Percentiles rank a stretch among this genome's conserved stretches.
Evolutionary conservation across 2,329 filamentous ascomycete species (phyloP).

Genomic region (Colletotrichum tropicale): DNA sequence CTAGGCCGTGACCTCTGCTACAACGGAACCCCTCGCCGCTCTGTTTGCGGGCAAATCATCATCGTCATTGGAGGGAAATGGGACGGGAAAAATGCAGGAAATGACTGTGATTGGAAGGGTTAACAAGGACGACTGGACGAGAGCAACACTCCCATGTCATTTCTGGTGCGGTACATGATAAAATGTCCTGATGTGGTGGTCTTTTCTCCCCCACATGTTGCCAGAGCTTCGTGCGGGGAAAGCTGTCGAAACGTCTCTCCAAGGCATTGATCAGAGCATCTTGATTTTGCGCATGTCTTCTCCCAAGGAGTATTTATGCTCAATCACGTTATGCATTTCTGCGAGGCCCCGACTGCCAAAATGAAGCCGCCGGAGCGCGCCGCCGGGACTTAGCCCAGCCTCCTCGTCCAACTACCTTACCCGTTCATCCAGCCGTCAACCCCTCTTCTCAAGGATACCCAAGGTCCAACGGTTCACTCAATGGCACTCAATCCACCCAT

Average conservation of each 20-base stretch:
- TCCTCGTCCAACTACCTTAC: not conserved
- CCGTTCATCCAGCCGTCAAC: not conserved
- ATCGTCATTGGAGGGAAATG: not conserved
- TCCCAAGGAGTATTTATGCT: not conserved
- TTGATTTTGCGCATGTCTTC: not conserved
- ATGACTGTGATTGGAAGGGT: constrained; percentile 15
- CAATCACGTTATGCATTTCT: not conserved
- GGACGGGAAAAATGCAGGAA: not conserved
- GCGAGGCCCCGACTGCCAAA: not conserved
- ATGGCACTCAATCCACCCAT: not conserved
- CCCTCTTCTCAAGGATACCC: not conserved
- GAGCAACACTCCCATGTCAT: not conserved
- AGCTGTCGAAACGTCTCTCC: not conserved
- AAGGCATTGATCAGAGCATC: not conserved
- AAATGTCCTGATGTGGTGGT: not conserved
- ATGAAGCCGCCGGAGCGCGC: not conserved
- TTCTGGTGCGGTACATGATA: not conserved
- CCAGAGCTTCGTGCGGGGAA: constrained; percentile 19
- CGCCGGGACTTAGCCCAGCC: not conserved
- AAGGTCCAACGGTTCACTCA: not conserved
- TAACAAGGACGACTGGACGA: not conserved
- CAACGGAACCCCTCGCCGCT: not conserved
- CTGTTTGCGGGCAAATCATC: constrained; percentile 14
- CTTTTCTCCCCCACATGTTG: constrained; percentile 12
- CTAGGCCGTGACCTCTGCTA: not conserved